phyloP scores from a whole-genome alignment of 2,329 filamentous ascomycete species.

The Botrytis squamosa region DNA sequence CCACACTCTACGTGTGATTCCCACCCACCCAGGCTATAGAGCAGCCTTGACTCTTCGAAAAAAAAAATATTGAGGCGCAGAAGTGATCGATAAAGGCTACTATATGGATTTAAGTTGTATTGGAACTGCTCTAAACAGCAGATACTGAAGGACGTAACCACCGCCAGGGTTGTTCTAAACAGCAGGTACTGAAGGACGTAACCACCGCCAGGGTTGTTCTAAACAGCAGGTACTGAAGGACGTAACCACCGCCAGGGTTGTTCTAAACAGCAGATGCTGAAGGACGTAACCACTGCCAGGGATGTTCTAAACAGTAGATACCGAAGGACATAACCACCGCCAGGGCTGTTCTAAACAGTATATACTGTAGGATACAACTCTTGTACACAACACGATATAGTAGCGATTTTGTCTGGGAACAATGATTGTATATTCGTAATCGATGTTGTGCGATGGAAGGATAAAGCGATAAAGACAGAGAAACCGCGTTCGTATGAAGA shows the following conservation, averaged over 20 bases:
- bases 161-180: neutral
- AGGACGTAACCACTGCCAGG: neutral
- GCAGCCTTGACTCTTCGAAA: slow-evolving; percentile 16
- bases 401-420: neutral
- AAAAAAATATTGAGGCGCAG: neutral
- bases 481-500: neutral
- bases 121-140: neutral
- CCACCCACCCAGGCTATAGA: slow-evolving; percentile 16
- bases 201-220: neutral
- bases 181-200: neutral
- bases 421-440: neutral
- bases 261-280: neutral
- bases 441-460: neutral
- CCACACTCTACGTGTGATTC: slow-evolving; percentile 13
- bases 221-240: neutral
- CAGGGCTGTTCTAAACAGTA: slow-evolving; percentile 3
- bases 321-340: neutral
- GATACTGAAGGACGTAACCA: slow-evolving; percentile 2
- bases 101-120: neutral
- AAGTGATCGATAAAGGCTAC: slow-evolving; percentile 1
- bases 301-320: neutral
- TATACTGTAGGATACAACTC: neutral
- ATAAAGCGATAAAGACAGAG: neutral
- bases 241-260: neutral
- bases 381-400: neutral